A percentile compares a stretch with the other conserved stretches of the same genome.
These are phyloP conservation scores for Leptographium lundbergii DNA, from an alignment of 2,329 filamentous ascomycete genomes.

Conservation along the genomic window DNA sequence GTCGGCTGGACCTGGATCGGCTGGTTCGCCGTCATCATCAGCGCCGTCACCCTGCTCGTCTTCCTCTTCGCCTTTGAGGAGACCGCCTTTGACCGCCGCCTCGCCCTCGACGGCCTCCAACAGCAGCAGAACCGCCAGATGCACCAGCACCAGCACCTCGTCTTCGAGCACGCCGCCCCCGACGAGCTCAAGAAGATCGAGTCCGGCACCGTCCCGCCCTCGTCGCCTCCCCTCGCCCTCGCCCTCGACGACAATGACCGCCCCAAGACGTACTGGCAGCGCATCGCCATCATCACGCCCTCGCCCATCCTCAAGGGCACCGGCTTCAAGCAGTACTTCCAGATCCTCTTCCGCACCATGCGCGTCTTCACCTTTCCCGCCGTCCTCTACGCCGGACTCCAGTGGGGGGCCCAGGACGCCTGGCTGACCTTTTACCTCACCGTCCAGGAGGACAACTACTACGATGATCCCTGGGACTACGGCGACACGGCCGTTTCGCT, in stretches of 20 bases:
- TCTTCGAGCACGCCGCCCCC: not conserved
- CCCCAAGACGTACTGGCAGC: slow-evolving; percentile 5
- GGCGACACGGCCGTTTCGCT: slow-evolving; percentile 3
- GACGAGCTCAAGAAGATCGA: not conserved
- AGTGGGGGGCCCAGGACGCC: slow-evolving; percentile 5
- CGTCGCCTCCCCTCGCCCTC: not conserved
- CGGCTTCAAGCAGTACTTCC: slow-evolving; percentile 4
- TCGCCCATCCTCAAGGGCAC: slow-evolving; percentile 3
- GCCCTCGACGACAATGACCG: not conserved
- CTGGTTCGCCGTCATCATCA: slow-evolving; percentile 27
- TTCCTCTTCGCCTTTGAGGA: slow-evolving; percentile 3
- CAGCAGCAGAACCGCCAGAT: not conserved
- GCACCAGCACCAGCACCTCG: not conserved
- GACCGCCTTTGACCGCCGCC: slow-evolving; percentile 2
- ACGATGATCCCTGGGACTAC: slow-evolving; percentile 4
- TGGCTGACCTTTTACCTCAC: slow-evolving; percentile 5
- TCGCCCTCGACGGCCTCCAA: not conserved
- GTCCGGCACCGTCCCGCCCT: not conserved
- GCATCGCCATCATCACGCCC: slow-evolving; percentile 3
- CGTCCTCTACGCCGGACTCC: slow-evolving; percentile 3
- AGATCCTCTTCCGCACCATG: slow-evolving; percentile 2
- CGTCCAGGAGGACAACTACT: slow-evolving; percentile 5
- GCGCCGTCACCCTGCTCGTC: slow-evolving; percentile 23
- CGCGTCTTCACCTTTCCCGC: slow-evolving; percentile 3
- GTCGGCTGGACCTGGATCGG: slow-evolving; percentile 19